Percentiles rank a stretch among this genome's conserved stretches.
Conservation (phyloP, 1,139 yeast genomes). For the Zygoascus hellenicus region DNA sequence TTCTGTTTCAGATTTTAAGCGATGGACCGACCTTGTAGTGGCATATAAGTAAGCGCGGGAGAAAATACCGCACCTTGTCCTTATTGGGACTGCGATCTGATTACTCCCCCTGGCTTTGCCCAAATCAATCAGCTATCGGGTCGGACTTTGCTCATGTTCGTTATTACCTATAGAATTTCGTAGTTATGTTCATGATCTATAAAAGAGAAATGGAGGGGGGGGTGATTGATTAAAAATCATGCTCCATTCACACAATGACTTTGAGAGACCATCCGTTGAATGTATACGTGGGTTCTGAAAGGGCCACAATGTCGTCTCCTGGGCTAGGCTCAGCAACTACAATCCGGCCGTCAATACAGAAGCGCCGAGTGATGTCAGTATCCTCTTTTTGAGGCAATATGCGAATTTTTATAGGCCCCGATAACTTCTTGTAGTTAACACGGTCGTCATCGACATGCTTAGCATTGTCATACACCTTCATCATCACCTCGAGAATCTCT, state of each 20-base stretch:
- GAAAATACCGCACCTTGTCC: too few relatives aligned
- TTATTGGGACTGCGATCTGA: too few relatives aligned
- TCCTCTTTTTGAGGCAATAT: constrained; percentile 11
- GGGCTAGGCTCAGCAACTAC: constrained; percentile 21
- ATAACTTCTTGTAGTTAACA: constrained; percentile 28
- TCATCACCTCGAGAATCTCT: constrained; percentile 52
- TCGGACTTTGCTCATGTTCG: too few relatives aligned
- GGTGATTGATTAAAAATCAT: too few relatives aligned
- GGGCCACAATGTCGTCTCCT: constrained; percentile 20
- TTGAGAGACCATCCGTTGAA: constrained; percentile 31
- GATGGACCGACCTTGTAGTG: neutral
- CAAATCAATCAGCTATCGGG: too few relatives aligned
- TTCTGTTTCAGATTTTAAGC: neutral
- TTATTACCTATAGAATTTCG: too few relatives aligned
- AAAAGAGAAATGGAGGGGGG: too few relatives aligned
- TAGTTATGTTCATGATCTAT: too few relatives aligned
- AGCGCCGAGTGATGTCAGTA: constrained; percentile 26
- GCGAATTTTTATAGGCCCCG: constrained; percentile 1
- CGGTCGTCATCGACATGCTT: constrained; percentile 43
- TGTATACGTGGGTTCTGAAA: constrained; percentile 21
- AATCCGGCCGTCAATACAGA: constrained; percentile 36
- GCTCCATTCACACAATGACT: constrained; percentile 18
- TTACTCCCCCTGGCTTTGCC: too few relatives aligned
- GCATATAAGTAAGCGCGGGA: too few relatives aligned
- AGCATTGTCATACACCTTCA: constrained; percentile 53